A percentile compares a stretch with the other conserved stretches of the same genome.
These are phyloP conservation scores for Favolaschia claudopus DNA, from an alignment of 768 basidiomycete genomes.

Conservation along the genomic window DNA sequence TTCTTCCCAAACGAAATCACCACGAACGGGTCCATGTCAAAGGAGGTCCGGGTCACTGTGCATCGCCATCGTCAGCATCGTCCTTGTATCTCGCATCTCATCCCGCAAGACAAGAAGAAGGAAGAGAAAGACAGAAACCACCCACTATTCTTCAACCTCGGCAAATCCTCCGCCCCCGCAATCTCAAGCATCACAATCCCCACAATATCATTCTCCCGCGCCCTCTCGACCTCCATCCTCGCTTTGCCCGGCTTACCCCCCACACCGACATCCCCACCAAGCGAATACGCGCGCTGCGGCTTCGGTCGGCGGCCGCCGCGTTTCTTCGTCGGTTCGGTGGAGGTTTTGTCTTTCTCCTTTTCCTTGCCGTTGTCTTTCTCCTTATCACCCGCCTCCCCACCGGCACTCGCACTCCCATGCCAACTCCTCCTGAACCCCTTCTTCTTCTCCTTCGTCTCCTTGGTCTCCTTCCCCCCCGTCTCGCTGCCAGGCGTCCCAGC, in stretches of 20 bases:
- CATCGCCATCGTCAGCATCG: no score
- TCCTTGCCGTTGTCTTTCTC: slow-evolving; percentile 30
- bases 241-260: no score
- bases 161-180: slow-evolving; percentile 81
- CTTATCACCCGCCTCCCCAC: slow-evolving; percentile 14
- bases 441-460: slow-evolving; percentile 31
- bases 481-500: slow-evolving; percentile 30
- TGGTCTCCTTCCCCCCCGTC: slow-evolving; percentile 11
- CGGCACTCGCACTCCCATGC: slow-evolving; percentile 22
- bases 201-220: slow-evolving; percentile 74
- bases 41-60: slow-evolving; percentile 83
- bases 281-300: slow-evolving; percentile 43
- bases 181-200: slow-evolving; percentile 98
- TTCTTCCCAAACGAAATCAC: slow-evolving; percentile 97
- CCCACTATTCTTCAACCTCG: slow-evolving; percentile 86
- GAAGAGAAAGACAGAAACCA: slow-evolving; percentile 24
- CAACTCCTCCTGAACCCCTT: slow-evolving; percentile 38
- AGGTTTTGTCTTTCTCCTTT: slow-evolving; percentile 20
- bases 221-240: no score
- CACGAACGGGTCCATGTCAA: slow-evolving; percentile 98
- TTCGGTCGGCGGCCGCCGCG: slow-evolving; percentile 35
- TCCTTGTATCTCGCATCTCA: no score
- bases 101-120: neutral
- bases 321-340: no score
- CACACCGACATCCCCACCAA: slow-evolving; percentile 51